Conservation (phyloP, 2,329 filamentous ascomycete genomes). For the Colletotrichum limetticola region DNA sequence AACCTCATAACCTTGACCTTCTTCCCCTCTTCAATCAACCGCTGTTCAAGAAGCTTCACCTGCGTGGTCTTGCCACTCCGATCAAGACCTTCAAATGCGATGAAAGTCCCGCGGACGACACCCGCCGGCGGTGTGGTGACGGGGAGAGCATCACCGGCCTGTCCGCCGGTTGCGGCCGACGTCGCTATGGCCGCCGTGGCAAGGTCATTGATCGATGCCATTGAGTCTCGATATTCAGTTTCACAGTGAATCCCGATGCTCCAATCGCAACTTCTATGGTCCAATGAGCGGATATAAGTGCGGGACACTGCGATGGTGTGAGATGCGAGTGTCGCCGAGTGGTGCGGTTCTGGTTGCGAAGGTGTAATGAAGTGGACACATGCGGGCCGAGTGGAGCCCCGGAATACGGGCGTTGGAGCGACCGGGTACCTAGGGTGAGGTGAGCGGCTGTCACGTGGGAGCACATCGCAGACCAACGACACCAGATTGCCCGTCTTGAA, state of each 20-base stretch:
- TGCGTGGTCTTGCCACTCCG: constrained; percentile 94
- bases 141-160: constrained; percentile 1
- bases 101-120: constrained; percentile 72
- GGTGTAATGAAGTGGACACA: not conserved
- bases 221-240: constrained; percentile 24
- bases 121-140: constrained; percentile 12
- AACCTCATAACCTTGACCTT: constrained; percentile 66
- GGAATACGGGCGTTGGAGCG: not conserved
- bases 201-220: constrained; percentile 62
- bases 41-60: constrained; percentile 74
- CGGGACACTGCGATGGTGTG: not conserved
- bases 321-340: not conserved
- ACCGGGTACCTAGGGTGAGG: not conserved
- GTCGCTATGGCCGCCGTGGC: constrained; percentile 59
- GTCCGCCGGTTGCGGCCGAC: constrained; percentile 40
- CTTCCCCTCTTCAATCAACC: constrained; percentile 59
- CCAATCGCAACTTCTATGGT: not conserved
- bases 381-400: constrained; percentile 20
- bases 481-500: not conserved
- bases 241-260: not conserved
- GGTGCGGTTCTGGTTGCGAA: not conserved
- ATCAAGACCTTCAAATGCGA: constrained; percentile 90
- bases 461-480: not conserved
- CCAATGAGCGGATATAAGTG: not conserved
- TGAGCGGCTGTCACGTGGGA: constrained; percentile 23